Conservation (phyloP, 331 rosid genomes). For the Erythrophleum ivorense region DNA sequence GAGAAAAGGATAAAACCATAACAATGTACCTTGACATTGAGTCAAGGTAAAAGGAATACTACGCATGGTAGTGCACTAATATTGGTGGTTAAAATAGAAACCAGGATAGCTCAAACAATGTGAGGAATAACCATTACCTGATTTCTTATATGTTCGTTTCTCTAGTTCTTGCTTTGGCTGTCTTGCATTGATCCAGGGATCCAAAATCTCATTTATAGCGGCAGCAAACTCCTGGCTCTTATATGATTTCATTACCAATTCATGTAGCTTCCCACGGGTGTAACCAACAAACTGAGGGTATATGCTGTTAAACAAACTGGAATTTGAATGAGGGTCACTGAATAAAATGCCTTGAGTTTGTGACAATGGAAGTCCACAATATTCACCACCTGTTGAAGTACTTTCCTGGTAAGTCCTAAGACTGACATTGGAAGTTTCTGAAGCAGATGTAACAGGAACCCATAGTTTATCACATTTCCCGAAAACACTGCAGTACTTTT, state of each 20-base stretch:
- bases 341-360: constrained; percentile 43
- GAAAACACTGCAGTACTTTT: constrained; percentile 73
- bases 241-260: constrained; percentile 87
- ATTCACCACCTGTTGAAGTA: constrained; percentile 46
- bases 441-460: constrained; percentile 78
- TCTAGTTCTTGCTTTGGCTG: constrained; percentile 94
- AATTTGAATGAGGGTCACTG: constrained; percentile 37
- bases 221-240: constrained; percentile 95
- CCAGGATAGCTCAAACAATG: constrained; percentile 7
- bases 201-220: constrained; percentile 88
- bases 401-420: constrained; percentile 48
- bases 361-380: constrained; percentile 44
- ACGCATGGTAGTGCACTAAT: constrained; percentile 13
- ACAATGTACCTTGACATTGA: neutral
- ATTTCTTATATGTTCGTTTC: constrained; percentile 77
- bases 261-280: constrained; percentile 87
- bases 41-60: constrained; percentile 24
- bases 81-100: neutral
- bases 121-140: constrained; percentile 58
- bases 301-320: constrained; percentile 54
- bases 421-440: constrained; percentile 59
- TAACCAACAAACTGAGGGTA: constrained; percentile 91
- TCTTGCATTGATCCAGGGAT: constrained; percentile 93
- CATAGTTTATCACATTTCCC: constrained; percentile 83
- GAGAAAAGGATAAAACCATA: neutral